A percentile compares a stretch with the other conserved stretches of the same genome.
Evolutionary conservation across 768 basidiomycete species (phyloP).

Genomic region (Suillus spraguei): DNA sequence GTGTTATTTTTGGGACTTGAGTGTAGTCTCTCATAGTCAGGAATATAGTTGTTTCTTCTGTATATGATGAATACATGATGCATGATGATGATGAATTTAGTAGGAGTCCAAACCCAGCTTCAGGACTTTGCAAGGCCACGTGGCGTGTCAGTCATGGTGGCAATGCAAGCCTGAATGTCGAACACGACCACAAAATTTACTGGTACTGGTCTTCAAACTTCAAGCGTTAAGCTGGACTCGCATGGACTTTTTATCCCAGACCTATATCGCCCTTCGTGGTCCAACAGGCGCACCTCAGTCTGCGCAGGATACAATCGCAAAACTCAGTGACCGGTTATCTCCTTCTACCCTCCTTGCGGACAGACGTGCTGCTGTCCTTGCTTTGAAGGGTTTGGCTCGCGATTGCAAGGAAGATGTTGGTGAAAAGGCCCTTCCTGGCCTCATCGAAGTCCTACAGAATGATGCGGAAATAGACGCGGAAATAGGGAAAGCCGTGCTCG

Average conservation of each 20-base stretch:
- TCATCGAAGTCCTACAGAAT: conserved; percentile 80
- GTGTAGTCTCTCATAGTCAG: not conserved
- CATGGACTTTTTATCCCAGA: conserved; percentile 68
- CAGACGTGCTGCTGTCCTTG: conserved; percentile 89
- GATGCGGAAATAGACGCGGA: conserved; percentile 92
- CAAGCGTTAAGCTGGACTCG: not conserved
- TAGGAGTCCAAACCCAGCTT: too few relatives aligned
- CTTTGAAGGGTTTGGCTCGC: conserved; percentile 88
- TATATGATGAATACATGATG: not conserved
- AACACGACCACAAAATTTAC: conserved; percentile 53
- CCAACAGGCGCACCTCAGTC: conserved; percentile 85
- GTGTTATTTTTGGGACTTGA: not conserved
- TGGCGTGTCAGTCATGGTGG: not conserved
- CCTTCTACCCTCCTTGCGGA: conserved; percentile 91
- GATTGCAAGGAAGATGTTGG: conserved; percentile 94
- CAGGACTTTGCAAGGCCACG: not conserved
- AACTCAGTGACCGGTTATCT: conserved; percentile 86
- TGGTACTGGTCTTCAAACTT: not conserved
- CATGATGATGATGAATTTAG: too few relatives aligned
- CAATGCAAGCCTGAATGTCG: not conserved
- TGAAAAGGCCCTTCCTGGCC: conserved; percentile 69
- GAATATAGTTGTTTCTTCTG: not conserved
- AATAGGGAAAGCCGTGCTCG: conserved; percentile 89
- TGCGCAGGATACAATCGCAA: conserved; percentile 81
- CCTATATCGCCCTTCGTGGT: conserved; percentile 83